Conservation (phyloP, 768 basidiomycete species). For the Termitomyces sp. region DNA sequence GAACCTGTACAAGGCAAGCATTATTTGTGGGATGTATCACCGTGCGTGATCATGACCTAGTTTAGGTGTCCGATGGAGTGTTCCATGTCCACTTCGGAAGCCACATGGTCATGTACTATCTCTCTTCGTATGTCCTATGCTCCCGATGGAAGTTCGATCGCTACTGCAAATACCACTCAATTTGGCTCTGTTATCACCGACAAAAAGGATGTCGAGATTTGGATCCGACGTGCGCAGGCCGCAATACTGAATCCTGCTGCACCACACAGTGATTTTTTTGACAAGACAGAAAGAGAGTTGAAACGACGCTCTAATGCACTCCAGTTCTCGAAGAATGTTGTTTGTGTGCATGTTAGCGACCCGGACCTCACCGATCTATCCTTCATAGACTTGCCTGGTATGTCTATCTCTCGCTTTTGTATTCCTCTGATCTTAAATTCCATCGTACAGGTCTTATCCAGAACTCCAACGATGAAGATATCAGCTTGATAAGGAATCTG, state of each 20-base stretch:
- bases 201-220: constrained; percentile 40
- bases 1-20: constrained; percentile 50
- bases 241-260: constrained; percentile 46
- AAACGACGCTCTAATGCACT: constrained; percentile 9
- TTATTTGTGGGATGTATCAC: neutral
- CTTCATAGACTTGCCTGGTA: constrained; percentile 53
- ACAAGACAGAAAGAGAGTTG: constrained; percentile 21
- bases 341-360: constrained; percentile 41
- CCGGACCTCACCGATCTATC: constrained; percentile 40
- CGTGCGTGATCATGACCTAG: neutral
- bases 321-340: constrained; percentile 44
- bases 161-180: constrained; percentile 3
- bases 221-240: constrained; percentile 54
- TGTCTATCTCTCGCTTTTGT: constrained; percentile 12
- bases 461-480: constrained; percentile 33
- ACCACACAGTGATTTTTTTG: constrained; percentile 16
- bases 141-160: constrained; percentile 18
- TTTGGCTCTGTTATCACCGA: constrained; percentile 41
- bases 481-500: constrained; percentile 42
- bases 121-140: constrained; percentile 25
- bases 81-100: constrained; percentile 34
- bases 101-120: constrained; percentile 39
- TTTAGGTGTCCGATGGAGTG: constrained; percentile 51
- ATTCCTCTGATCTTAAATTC: constrained; percentile 12
- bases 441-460: constrained; percentile 47